Base-by-base conservation (phyloP, 352 stramenopile genomes). In the Globisporangium takayamanum region DNA sequence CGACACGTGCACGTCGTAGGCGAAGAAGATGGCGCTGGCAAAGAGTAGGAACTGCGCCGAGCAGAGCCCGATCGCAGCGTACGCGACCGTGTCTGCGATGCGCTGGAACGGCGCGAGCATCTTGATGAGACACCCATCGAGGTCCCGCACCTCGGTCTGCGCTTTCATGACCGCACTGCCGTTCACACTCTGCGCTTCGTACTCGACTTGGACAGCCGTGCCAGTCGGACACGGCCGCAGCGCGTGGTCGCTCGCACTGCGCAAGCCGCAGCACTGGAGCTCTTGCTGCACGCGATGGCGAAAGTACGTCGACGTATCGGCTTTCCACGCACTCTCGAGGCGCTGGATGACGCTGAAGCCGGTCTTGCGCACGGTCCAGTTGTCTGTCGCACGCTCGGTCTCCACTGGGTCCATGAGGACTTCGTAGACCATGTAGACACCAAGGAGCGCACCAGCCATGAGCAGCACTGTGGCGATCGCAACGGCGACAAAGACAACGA, bases 311-410 rank as follows among this genome's bases (percentile, higher is more conserved):
- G 69, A 72, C 5, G 63, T 57, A 28, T 84, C 69, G 30, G 60
- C 45, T 18, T 60, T 67, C 83, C 83, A 92, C 0, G 72, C 73
- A 2, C 42, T 55, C n/a, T 76, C 62, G 8, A 92, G 76, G 0
- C 66, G 68, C 48, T 70, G 46, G 1, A 71, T 70, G 10, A 90
- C 73, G n/a, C 75, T 87, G 44, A 92, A 88, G 25, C 69, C 73
- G 8, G 77, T 88, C 47, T 76, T 86, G 26, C 83, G 80, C 11
- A 88, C 80, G 16, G 80, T 87, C 83, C 83, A 92, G 62, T 82
- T 92, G 42, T 63, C 74, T 41, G 7, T 77, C 50, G 1, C 59
- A 75, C 45, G 58, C 78, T 33, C 76, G 69, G 25, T 62, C 63
- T 7, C 25, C 18, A 1, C 59, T 61, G 14, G 81, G 74, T 15